Evolutionary conservation across 768 basidiomycete genomes (phyloP).

Genomic region (Leucosporidium yakuticum): DNA sequence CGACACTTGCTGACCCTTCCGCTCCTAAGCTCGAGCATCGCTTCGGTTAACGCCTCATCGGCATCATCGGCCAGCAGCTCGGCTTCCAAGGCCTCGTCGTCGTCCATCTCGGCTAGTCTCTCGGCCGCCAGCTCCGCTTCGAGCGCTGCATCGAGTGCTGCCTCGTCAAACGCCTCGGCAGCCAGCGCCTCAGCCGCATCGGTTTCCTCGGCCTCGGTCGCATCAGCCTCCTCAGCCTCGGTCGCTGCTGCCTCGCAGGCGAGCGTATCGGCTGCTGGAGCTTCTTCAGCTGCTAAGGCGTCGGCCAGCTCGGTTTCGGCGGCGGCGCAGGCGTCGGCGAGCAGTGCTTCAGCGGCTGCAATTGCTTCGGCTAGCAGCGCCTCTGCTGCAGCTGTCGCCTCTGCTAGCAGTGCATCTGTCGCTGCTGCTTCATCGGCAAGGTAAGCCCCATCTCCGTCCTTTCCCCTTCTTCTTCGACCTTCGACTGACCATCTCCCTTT

Average conservation of each 20-base stretch:
- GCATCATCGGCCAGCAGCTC: no score
- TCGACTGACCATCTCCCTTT: not conserved
- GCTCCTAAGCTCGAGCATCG: no score
- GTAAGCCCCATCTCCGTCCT: not conserved
- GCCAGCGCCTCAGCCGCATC: not conserved
- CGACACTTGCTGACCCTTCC: no score
- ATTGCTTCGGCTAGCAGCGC: not conserved
- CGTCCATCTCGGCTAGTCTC: no score
- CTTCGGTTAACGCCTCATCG: no score
- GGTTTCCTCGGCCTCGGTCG: not conserved
- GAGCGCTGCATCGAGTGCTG: not conserved
- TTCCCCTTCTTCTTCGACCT: no score
- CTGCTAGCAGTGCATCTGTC: not conserved
- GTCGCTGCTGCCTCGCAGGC: no score
- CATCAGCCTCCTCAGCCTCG: not conserved
- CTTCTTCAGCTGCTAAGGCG: no score
- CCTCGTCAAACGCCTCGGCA: not conserved
- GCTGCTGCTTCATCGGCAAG: not conserved
- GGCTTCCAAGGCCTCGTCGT: no score
- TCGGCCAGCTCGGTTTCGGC: conserved; percentile 1
- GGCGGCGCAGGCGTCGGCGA: not conserved
- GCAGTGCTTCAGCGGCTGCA: not conserved
- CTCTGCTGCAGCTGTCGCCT: not conserved
- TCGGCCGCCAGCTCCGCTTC: not conserved
- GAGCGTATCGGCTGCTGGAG: no score